These are phyloP conservation scores for Psilocybe mexicana DNA, from an alignment of 1,284 basidiomycete species.

Conservation along the genomic window DNA sequence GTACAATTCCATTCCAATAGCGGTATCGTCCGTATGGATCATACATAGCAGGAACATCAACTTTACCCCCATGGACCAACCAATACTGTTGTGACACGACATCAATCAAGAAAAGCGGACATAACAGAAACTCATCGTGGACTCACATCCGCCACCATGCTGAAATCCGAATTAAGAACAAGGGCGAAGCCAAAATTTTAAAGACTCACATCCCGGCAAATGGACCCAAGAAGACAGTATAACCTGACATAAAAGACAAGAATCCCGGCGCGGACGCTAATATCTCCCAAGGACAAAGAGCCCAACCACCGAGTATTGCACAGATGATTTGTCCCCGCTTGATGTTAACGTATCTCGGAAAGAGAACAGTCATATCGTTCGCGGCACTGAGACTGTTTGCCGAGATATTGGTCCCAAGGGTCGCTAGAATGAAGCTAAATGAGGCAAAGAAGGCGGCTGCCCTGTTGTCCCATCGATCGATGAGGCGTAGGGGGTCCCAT, in stretches of 20 bases:
- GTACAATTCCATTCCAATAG: conserved; percentile 64
- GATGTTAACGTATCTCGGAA: conserved; percentile 74
- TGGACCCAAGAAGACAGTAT: conserved; percentile 72
- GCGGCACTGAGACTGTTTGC: conserved; percentile 77
- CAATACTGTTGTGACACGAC: conserved; percentile 48
- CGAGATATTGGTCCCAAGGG: conserved; percentile 75
- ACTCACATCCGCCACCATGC: conserved; percentile 70
- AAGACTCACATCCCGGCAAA: conserved; percentile 61
- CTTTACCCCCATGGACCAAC: conserved; percentile 61
- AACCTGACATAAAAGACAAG: conserved; percentile 65
- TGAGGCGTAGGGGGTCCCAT: conserved; percentile 53
- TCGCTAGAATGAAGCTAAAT: conserved; percentile 66
- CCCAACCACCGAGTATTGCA: conserved; percentile 71
- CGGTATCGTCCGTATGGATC: conserved; percentile 63
- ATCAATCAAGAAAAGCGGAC: not conserved
- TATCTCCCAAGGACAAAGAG: conserved; percentile 59
- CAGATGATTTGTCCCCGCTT: conserved; percentile 73
- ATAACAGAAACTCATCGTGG: not conserved
- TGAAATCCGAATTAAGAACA: conserved; percentile 15
- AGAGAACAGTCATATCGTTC: conserved; percentile 72
- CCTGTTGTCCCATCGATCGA: conserved; percentile 74
- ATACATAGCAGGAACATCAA: conserved; percentile 75
- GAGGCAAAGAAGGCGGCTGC: conserved; percentile 79
- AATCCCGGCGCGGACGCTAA: conserved; percentile 52
- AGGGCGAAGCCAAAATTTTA: not conserved